phyloP scores from a whole-genome alignment of 2,329 filamentous ascomycete genomes.

The Neonectria coccinea region DNA sequence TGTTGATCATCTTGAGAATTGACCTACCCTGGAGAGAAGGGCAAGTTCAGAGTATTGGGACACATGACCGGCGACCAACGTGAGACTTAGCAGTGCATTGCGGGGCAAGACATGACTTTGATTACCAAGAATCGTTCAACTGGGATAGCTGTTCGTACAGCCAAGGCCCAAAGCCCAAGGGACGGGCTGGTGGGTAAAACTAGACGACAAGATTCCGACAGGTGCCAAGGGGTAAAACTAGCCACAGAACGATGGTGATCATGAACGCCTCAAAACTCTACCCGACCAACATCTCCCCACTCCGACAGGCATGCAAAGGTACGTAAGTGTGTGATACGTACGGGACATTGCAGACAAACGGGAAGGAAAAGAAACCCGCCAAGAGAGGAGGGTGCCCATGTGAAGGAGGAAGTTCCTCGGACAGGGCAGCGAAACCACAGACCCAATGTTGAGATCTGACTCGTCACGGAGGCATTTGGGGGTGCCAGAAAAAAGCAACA shows the following conservation, averaged over 20 bases:
- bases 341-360: slow-evolving; percentile 5
- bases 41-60: too few relatives aligned
- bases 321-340: background rate
- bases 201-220: background rate
- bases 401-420: background rate
- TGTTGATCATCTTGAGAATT: background rate
- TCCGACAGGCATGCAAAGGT: background rate
- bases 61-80: background rate
- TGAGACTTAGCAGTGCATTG: background rate
- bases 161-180: background rate
- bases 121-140: background rate
- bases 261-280: slow-evolving; percentile 12
- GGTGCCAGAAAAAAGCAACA: slow-evolving; percentile 16
- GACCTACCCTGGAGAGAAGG: slow-evolving; percentile 17
- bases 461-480: slow-evolving; percentile 6
- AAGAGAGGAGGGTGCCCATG: background rate
- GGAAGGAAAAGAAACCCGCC: background rate
- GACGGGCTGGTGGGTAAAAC: background rate
- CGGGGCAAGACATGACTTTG: background rate
- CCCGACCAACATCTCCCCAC: slow-evolving; percentile 4
- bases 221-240: background rate
- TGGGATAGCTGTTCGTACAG: background rate
- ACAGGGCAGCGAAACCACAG: background rate
- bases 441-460: slow-evolving; percentile 6
- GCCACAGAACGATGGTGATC: background rate